A percentile compares a stretch with the other conserved stretches of the same genome.
phyloP scores from a whole-genome alignment of 768 basidiomycete genomes.

The Auricularia heimuer region DNA sequence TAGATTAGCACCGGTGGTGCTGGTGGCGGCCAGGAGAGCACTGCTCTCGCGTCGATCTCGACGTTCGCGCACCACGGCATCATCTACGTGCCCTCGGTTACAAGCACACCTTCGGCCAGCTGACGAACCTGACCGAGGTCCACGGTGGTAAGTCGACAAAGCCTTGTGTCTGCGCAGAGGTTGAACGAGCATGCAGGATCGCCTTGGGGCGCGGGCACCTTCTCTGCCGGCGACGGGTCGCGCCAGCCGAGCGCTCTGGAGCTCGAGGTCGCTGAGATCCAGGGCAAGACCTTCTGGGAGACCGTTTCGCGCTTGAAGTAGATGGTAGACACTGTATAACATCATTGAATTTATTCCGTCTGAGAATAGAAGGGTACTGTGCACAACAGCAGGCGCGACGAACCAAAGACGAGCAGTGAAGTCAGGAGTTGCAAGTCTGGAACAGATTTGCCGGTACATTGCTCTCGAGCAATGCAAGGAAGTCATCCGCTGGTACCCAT shows the following conservation, averaged over 20 bases:
- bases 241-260: constrained; percentile 44
- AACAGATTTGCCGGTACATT: constrained; percentile 26
- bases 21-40: constrained; percentile 74
- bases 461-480: constrained; percentile 23
- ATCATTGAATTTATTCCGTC: too few relatives aligned
- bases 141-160: constrained; percentile 39
- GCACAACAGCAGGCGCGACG: background rate
- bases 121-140: constrained; percentile 36
- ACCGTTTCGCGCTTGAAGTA: constrained; percentile 16
- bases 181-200: constrained; percentile 34
- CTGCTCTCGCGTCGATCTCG: constrained; percentile 39
- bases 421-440: constrained; percentile 6
- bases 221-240: constrained; percentile 34
- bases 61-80: constrained; percentile 67
- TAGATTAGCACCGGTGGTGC: constrained; percentile 44
- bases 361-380: background rate
- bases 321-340: background rate
- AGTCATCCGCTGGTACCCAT: constrained; percentile 28
- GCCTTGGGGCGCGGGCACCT: constrained; percentile 69
- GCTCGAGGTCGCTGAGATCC: constrained; percentile 38
- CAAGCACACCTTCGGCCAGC: constrained; percentile 32
- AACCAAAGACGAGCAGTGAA: background rate
- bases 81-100: constrained; percentile 68
- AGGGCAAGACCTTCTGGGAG: constrained; percentile 45
- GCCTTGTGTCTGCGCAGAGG: constrained; percentile 14